Conservation (phyloP, 108 stramenopile species). For the Aureococcus anophagefferens region DNA sequence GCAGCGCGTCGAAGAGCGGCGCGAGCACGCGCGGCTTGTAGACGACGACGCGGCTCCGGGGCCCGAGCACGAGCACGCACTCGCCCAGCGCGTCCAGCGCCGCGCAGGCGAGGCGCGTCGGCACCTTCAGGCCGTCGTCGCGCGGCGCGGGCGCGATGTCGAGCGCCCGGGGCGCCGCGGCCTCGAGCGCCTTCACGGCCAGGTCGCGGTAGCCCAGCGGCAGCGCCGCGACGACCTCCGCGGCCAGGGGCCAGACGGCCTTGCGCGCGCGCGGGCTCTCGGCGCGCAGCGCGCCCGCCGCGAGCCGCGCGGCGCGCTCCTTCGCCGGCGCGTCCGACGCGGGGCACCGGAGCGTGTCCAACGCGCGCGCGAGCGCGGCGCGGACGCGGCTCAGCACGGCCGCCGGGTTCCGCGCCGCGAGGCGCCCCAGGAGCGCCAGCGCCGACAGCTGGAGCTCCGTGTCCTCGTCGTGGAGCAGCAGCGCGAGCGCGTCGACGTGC, state of each 20-base stretch:
- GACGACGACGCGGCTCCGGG: slow-evolving; percentile 5
- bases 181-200: slow-evolving; percentile 57
- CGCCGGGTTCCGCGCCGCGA: slow-evolving; percentile 37
- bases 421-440: slow-evolving; percentile 66
- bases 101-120: slow-evolving; percentile 65
- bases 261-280: slow-evolving; percentile 5
- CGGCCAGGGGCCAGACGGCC: slow-evolving; percentile 15
- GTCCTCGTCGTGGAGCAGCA: slow-evolving; percentile 76
- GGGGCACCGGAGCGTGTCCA: background rate
- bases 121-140: slow-evolving; percentile 51
- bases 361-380: background rate
- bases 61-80: slow-evolving; percentile 64
- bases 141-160: slow-evolving; percentile 44
- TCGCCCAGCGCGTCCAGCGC: slow-evolving; percentile 83
- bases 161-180: slow-evolving; percentile 59
- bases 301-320: background rate
- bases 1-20: slow-evolving; percentile 71
- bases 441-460: slow-evolving; percentile 66
- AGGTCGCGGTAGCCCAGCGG: slow-evolving; percentile 10
- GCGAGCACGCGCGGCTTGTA: slow-evolving; percentile 49
- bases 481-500: slow-evolving; percentile 64
- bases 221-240: slow-evolving; percentile 12
- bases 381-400: background rate
- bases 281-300: slow-evolving; percentile 7
- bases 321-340: background rate